These are phyloP conservation scores for Zygotorulaspora sp. DNA, from an alignment of 805 yeast genomes.

Conservation along the genomic window DNA sequence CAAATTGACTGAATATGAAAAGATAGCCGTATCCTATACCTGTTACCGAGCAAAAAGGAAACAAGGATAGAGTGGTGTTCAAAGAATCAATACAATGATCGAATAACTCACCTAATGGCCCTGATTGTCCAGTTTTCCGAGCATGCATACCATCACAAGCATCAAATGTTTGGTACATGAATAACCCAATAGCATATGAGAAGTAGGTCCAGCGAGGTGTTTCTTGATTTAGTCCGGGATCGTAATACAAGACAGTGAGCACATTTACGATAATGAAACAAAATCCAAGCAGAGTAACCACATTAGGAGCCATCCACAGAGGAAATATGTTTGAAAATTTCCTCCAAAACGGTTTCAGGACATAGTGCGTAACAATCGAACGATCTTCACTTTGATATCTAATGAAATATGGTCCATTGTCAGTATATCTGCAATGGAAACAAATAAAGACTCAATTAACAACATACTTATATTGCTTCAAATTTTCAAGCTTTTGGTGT, in stretches of 20 bases:
- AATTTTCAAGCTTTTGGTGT: conserved; percentile 44
- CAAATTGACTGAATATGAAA: conserved; percentile 62
- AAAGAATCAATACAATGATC: conserved; percentile 80
- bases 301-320: conserved; percentile 85
- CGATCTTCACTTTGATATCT: conserved; percentile 76
- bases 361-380: conserved; percentile 66
- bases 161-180: conserved; percentile 91
- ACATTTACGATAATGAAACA: conserved; percentile 63
- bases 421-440: too few relatives aligned
- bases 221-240: conserved; percentile 56
- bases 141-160: conserved; percentile 97
- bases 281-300: conserved; percentile 78
- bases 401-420: conserved; percentile 8
- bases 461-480: conserved; percentile 48
- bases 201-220: conserved; percentile 75
- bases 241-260: conserved; percentile 60
- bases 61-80: conserved; percentile 74
- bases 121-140: conserved; percentile 88
- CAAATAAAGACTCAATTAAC: not conserved
- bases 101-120: conserved; percentile 91
- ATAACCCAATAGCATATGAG: conserved; percentile 74
- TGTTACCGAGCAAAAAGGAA: conserved; percentile 70
- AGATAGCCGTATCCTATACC: conserved; percentile 68
- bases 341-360: conserved; percentile 80
- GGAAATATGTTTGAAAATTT: conserved; percentile 74